Base-by-base conservation (phyloP, 176 grass and related monocot species). In the Eremochloa ophiuroides region DNA sequence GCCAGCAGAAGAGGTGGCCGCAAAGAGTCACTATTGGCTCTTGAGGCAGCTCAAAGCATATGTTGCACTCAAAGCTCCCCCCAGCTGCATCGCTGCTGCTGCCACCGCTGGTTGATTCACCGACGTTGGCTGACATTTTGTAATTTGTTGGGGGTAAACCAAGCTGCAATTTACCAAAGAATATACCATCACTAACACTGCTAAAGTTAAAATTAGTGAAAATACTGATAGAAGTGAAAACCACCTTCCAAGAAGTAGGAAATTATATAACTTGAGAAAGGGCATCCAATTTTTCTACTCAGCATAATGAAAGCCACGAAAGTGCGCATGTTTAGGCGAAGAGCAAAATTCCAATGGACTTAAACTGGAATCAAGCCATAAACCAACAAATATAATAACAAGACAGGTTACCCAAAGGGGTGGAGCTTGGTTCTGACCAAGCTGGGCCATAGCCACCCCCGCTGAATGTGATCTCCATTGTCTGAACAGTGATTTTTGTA, bases 1-100 rank as follows among this genome's bases (percentile, higher is more conserved):
- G 92, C 92, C 95, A 98, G 71, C 95, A 98, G 71, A 93, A 98
- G 23, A 98, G 88, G 75, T 98, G 95, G 5, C 95, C 92, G 12
- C 95, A 98, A 22, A 98, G 88, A 29, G 95, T 98, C 16, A 98
- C 92, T 44, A 98, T 86, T 11, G 95, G 95, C 31, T 98, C 95
- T 50, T 94, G 95, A 17, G 95, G 90, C 31, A 93, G 56, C 81
- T 98, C 95, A 51, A 98, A 98, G 86, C 95, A 98, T 48, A 98
- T 98, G 73, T 98, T 98, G 75, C 95, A 94, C 62, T 94, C 90
- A 13, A 98, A 98, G 74, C 86, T 90, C 8, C 88, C 92, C 0
- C 83, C 73, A 70, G 87, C 83, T 20, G 84, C 62, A 51, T 82
- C 84, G 3, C 76, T 62, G 43, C 67, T 91, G 85, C 83, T 80